These are phyloP conservation scores for Cyberlindnera euphorbiae DNA, from an alignment of 805 yeast species.

Conservation along the genomic window DNA sequence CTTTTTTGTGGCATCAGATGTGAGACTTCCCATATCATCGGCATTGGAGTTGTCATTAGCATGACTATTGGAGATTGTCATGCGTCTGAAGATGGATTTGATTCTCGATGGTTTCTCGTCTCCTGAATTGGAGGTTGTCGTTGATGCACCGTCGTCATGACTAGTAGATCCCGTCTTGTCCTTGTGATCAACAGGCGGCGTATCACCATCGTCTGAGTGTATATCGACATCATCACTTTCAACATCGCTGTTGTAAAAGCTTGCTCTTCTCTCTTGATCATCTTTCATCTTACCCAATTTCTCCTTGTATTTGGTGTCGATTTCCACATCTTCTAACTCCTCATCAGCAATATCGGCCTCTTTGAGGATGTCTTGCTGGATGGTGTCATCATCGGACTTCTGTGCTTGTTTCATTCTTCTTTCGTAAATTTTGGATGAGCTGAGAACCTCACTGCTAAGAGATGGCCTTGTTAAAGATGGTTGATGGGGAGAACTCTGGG, in stretches of 20 bases:
- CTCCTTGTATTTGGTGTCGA: slow-evolving; percentile 10
- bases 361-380: too few relatives aligned
- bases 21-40: not conserved
- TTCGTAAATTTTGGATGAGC: slow-evolving; percentile 20
- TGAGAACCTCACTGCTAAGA: too few relatives aligned
- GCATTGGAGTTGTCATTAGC: not conserved
- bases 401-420: slow-evolving; percentile 20
- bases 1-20: slow-evolving; percentile 11
- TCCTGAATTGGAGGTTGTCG: not conserved
- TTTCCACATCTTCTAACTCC: slow-evolving; percentile 1
- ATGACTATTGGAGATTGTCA: slow-evolving; percentile 4
- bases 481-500: not conserved
- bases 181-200: not conserved
- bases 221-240: slow-evolving; percentile 2
- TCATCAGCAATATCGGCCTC: slow-evolving; percentile 9
- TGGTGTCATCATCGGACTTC: slow-evolving; percentile 8
- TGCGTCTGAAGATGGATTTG: slow-evolving; percentile 7
- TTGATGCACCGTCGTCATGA: not conserved
- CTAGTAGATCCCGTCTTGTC: not conserved
- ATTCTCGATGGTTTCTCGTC: slow-evolving; percentile 3
- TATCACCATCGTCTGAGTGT: slow-evolving; percentile 10
- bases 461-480: slow-evolving; percentile 4
- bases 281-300: slow-evolving; percentile 13
- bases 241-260: slow-evolving; percentile 10
- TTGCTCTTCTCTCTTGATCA: too few relatives aligned